Evolutionary conservation across 2,329 filamentous ascomycete genomes (phyloP).

Genomic region (Neonectria neomacrospora): DNA sequence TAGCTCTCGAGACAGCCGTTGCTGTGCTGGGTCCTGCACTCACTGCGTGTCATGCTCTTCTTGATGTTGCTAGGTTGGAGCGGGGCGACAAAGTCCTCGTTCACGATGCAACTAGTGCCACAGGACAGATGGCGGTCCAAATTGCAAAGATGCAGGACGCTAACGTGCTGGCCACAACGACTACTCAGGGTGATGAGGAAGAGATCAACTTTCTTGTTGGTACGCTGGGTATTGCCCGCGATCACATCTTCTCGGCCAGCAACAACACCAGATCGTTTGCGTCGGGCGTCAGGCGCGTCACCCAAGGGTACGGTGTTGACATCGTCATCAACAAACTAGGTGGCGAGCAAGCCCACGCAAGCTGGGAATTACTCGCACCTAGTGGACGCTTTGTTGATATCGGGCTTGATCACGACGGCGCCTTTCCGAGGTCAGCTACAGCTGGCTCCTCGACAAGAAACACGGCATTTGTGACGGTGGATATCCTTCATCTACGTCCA

Average conservation of each 20-base stretch:
- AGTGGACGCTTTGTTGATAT: not conserved
- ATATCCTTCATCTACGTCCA: not conserved
- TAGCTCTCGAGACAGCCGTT: not conserved
- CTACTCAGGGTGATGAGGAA: not conserved
- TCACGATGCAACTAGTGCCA: not conserved
- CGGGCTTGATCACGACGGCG: too few relatives aligned
- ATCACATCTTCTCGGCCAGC: not conserved
- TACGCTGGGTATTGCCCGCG: not conserved
- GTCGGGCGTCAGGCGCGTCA: not conserved
- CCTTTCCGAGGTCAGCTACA: not conserved
- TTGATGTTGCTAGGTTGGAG: not conserved
- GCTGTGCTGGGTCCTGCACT: not conserved
- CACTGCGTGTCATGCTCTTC: not conserved
- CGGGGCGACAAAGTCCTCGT: not conserved
- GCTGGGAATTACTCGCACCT: not conserved
- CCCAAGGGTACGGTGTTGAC: not conserved
- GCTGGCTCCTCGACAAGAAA: not conserved
- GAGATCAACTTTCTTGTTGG: not conserved
- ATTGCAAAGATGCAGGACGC: not conserved
- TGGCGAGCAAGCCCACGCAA: not conserved
- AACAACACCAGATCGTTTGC: not conserved
- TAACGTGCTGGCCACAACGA: not conserved
- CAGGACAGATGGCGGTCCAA: not conserved
- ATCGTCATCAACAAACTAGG: not conserved
- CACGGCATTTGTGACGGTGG: not conserved